Conservation (phyloP, 768 basidiomycete species). For the Coprinopsis cinerea region DNA sequence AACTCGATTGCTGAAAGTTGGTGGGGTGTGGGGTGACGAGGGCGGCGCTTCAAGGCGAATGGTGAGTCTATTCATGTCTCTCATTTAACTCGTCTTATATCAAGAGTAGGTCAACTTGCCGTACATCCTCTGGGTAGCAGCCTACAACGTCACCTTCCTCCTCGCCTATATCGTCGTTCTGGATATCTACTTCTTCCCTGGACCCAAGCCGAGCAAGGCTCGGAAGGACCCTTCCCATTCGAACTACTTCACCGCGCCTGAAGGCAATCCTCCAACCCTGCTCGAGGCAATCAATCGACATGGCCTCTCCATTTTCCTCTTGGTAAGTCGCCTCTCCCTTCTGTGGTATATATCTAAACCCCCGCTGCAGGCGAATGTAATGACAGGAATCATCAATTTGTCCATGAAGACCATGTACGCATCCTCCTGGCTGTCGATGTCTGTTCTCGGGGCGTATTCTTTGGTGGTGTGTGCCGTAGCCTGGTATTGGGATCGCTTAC, state of each 20-base stretch:
- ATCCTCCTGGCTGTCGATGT: conserved; percentile 48
- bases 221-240: conserved; percentile 13
- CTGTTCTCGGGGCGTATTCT: conserved; percentile 57
- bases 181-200: conserved; percentile 64
- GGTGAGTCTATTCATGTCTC: conserved; percentile 23
- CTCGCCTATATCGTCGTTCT: conserved; percentile 68
- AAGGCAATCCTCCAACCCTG: conserved; percentile 39
- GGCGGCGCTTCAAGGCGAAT: conserved; percentile 42
- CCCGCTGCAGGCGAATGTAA: conserved; percentile 71
- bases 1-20: conserved; percentile 33
- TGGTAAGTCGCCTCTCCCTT: conserved; percentile 44
- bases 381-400: conserved; percentile 82
- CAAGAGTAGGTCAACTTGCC: conserved; percentile 71
- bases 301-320: conserved; percentile 70
- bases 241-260: conserved; percentile 12
- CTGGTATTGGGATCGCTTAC: conserved; percentile 37
- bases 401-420: conserved; percentile 78
- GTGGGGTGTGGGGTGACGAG: conserved; percentile 18
- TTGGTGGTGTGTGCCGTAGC: conserved; percentile 53
- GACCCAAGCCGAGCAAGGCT: conserved; percentile 22
- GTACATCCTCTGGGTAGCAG: conserved; percentile 85
- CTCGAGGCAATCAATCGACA: conserved; percentile 83
- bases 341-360: background rate
- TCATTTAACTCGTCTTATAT: background rate
- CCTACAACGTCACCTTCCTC: conserved; percentile 84